Percentiles rank a stretch among this genome's conserved stretches.
These are phyloP conservation scores for Cercospora nicotianae DNA, from an alignment of 2,329 filamentous ascomycete species.

Conservation along the genomic window DNA sequence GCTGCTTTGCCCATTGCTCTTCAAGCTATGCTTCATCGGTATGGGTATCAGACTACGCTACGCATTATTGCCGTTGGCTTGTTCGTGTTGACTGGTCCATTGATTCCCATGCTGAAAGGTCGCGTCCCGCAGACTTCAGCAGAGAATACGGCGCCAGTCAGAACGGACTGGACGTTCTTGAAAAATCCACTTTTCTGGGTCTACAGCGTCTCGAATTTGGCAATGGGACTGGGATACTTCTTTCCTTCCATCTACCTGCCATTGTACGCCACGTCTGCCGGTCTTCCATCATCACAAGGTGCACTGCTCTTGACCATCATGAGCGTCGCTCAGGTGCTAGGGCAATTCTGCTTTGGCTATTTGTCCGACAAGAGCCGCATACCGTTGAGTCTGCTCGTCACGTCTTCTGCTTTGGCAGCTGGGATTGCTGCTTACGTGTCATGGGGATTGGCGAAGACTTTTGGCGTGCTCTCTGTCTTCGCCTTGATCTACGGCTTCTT, in stretches of 20 bases:
- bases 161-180: slow-evolving; percentile 38
- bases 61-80: slow-evolving; percentile 27
- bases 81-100: slow-evolving; percentile 37
- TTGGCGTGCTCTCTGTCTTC: slow-evolving; percentile 44
- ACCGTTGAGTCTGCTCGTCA: slow-evolving; percentile 32
- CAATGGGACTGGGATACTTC: slow-evolving; percentile 44
- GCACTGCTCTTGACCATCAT: slow-evolving; percentile 41
- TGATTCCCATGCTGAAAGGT: slow-evolving; percentile 39
- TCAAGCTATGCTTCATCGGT: slow-evolving; percentile 24
- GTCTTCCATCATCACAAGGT: slow-evolving; percentile 30
- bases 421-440: slow-evolving; percentile 46
- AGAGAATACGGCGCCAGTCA: slow-evolving; percentile 23
- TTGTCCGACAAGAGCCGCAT: slow-evolving; percentile 42
- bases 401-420: slow-evolving; percentile 45
- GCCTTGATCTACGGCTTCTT: slow-evolving; percentile 49
- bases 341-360: slow-evolving; percentile 41
- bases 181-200: slow-evolving; percentile 36
- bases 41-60: slow-evolving; percentile 32
- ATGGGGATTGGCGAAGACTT: slow-evolving; percentile 49
- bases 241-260: slow-evolving; percentile 44
- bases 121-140: slow-evolving; percentile 34
- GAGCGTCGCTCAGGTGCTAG: slow-evolving; percentile 41
- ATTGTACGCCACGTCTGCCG: slow-evolving; percentile 37
- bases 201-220: slow-evolving; percentile 39
- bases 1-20: slow-evolving; percentile 30